Evolutionary conservation across 78 protist genomes (phyloP).

Genomic region (Chrysochromulina tobinii): DNA sequence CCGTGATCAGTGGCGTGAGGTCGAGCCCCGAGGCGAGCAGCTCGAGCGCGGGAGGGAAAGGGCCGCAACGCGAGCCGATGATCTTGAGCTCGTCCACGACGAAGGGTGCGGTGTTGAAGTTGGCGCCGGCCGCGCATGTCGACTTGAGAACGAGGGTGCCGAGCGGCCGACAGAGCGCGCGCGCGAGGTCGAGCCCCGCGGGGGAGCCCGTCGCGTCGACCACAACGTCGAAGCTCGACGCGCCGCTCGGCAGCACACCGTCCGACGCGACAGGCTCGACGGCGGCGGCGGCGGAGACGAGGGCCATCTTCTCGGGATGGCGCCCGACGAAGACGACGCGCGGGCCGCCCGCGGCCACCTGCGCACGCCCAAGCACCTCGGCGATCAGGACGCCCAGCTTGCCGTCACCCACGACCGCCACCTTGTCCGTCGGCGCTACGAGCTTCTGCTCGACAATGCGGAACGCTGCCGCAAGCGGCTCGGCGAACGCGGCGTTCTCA

Average conservation of each 20-base stretch:
- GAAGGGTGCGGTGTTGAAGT: constrained; percentile 12
- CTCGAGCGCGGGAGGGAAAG: neutral
- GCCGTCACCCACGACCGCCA: neutral
- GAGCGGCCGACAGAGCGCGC: neutral
- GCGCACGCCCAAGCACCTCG: neutral
- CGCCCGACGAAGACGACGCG: neutral
- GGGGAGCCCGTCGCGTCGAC: constrained; percentile 12
- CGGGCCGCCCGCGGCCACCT: no score
- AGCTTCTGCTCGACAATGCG: neutral
- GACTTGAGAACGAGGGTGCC: neutral
- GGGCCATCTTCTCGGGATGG: neutral
- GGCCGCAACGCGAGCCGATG: constrained; percentile 3
- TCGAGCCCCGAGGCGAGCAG: neutral
- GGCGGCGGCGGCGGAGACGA: neutral
- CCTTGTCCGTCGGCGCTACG: neutral
- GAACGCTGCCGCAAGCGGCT: neutral
- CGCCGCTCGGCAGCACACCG: neutral
- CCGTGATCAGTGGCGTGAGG: neutral
- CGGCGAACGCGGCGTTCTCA: constrained; percentile 3
- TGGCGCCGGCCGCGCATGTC: neutral
- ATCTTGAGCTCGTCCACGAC: neutral
- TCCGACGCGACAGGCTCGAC: neutral
- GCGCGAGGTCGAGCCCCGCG: neutral
- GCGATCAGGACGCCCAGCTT: neutral
- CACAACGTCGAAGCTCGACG: neutral